These are phyloP conservation scores for Yarrowia osloensis DNA, from an alignment of 805 yeast species.

Conservation along the genomic window DNA sequence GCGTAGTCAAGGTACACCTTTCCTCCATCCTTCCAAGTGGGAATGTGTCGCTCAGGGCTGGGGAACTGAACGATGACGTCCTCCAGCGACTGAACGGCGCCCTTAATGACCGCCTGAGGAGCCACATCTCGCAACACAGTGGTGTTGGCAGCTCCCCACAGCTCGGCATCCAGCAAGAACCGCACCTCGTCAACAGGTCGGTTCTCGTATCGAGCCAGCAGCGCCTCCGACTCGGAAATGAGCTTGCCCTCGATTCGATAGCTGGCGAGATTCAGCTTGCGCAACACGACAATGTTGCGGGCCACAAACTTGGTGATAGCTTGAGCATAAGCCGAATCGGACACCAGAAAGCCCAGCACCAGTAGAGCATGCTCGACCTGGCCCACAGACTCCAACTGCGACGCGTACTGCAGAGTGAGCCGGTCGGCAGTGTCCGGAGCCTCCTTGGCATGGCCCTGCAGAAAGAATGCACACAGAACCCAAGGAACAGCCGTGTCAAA, in stretches of 20 bases:
- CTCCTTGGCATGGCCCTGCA: constrained; percentile 8
- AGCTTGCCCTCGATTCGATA: not conserved
- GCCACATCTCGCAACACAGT: constrained; percentile 62
- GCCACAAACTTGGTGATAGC: not conserved
- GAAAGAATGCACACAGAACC: constrained; percentile 36
- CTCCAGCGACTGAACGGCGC: constrained; percentile 39
- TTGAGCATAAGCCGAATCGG: constrained; percentile 3
- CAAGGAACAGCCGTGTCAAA: constrained; percentile 31
- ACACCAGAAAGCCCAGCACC: constrained; percentile 18
- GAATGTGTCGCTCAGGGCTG: constrained; percentile 32
- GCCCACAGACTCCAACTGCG: constrained; percentile 15
- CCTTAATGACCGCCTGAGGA: constrained; percentile 66
- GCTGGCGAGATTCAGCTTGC: not conserved
- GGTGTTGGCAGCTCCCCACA: constrained; percentile 64
- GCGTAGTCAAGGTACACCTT: constrained; percentile 43
- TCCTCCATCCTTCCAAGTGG: constrained; percentile 43
- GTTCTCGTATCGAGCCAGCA: constrained; percentile 51
- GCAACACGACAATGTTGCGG: not conserved
- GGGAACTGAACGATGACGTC: constrained; percentile 36
- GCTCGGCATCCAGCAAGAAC: constrained; percentile 61
- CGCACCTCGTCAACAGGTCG: constrained; percentile 62
- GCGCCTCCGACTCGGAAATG: constrained; percentile 49
- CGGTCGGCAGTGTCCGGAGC: not conserved
- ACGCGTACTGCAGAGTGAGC: not conserved
- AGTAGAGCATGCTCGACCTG: constrained; percentile 12